Percentiles rank a stretch among this genome's conserved stretches.
phyloP scores from a whole-genome alignment of 768 basidiomycete species.

The Lentinus tigrinus region DNA sequence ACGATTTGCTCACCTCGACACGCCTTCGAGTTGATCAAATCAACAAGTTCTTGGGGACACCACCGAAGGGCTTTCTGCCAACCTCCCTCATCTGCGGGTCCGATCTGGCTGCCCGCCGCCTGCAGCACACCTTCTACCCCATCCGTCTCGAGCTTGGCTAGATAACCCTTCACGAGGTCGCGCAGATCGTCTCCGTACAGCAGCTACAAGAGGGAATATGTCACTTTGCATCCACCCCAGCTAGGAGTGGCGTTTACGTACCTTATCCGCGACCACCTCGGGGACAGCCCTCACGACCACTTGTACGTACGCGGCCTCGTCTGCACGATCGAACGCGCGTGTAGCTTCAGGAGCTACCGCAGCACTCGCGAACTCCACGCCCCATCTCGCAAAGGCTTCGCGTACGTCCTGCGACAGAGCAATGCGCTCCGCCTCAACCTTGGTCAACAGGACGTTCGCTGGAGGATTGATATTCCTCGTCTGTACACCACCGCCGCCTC shows the following conservation, averaged over 20 bases:
- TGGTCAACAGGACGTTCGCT: conserved; percentile 62
- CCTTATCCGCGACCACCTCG: conserved; percentile 69
- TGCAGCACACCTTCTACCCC: conserved; percentile 23
- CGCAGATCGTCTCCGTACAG: conserved; percentile 70
- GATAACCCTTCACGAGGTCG: conserved; percentile 70
- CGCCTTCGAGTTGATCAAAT: conserved; percentile 91
- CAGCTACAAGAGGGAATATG: conserved; percentile 39
- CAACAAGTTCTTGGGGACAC: conserved; percentile 81
- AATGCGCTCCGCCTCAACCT: conserved; percentile 57
- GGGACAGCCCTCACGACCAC: conserved; percentile 64
- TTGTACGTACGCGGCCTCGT: conserved; percentile 54
- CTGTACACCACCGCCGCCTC: conserved; percentile 25
- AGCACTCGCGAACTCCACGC: conserved; percentile 52
- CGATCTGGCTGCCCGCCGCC: not conserved
- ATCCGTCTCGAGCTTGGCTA: conserved; percentile 59
- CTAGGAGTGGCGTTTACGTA: conserved; percentile 24
- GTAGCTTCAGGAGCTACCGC: conserved; percentile 15
- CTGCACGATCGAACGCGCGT: conserved; percentile 12
- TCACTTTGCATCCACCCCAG: conserved; percentile 15
- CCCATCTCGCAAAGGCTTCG: conserved; percentile 64
- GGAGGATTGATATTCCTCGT: conserved; percentile 50
- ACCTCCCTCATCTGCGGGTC: not conserved
- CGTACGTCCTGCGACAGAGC: conserved; percentile 39
- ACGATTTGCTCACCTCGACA: conserved; percentile 74
- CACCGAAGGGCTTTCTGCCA: conserved; percentile 77